These are phyloP conservation scores for Aspergillus fumigatiaffinis DNA, from an alignment of 2,329 filamentous ascomycete genomes.

Conservation along the genomic window DNA sequence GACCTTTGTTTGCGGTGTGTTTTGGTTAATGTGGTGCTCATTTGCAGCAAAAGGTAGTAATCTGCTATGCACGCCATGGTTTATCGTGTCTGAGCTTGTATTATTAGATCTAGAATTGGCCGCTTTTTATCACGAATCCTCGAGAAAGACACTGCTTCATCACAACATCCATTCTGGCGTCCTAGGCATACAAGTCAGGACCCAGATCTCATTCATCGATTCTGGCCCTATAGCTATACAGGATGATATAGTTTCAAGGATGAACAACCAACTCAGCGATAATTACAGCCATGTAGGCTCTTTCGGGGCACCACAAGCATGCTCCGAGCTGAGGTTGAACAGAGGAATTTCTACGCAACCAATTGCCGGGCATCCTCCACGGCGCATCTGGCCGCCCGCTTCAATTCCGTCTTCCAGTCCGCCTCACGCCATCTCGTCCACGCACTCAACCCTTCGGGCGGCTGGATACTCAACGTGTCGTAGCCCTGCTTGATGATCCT, in stretches of 20 bases:
- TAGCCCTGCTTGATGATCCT: constrained; percentile 95
- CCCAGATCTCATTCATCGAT: neutral
- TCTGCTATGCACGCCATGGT: neutral
- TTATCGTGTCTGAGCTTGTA: neutral
- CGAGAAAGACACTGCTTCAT: neutral
- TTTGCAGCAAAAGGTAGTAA: neutral
- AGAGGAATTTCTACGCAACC: constrained; percentile 25
- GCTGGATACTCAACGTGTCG: constrained; percentile 87
- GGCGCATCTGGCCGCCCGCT: constrained; percentile 77
- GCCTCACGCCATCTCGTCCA: constrained; percentile 86
- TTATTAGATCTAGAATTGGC: neutral
- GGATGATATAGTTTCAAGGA: neutral
- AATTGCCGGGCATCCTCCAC: constrained; percentile 64
- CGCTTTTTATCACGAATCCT: neutral
- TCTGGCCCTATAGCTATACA: neutral
- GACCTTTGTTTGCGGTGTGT: neutral
- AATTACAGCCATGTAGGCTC: neutral
- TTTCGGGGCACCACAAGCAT: neutral
- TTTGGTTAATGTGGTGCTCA: neutral
- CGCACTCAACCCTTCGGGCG: constrained; percentile 77
- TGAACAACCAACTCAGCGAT: neutral
- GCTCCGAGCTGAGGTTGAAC: neutral
- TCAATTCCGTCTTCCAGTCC: constrained; percentile 77
- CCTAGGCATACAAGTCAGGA: neutral
- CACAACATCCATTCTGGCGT: neutral